Evolutionary conservation across 805 yeast genomes (phyloP).

Genomic region (Yamadazyma philogaea): DNA sequence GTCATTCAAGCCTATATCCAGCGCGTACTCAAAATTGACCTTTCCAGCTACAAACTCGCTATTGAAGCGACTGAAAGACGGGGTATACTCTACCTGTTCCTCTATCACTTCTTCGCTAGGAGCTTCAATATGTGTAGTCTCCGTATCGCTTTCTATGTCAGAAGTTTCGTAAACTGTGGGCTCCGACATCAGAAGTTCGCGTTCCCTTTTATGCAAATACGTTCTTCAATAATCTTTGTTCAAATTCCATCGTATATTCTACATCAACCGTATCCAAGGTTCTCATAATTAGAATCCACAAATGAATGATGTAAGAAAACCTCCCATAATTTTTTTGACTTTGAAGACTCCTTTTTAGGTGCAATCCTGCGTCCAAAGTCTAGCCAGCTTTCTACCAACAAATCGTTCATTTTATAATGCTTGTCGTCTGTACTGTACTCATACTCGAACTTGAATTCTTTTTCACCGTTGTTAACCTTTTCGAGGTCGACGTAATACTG

Average conservation of each 20-base stretch:
- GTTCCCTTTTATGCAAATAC: not conserved
- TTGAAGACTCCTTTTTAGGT: conserved; percentile 14
- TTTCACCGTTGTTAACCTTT: conserved; percentile 41
- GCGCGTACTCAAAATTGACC: conserved; percentile 38
- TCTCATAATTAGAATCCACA: conserved; percentile 62
- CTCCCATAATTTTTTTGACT: conserved; percentile 51
- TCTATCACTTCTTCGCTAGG: conserved; percentile 15
- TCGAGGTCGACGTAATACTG: conserved; percentile 71
- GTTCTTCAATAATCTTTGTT: not conserved
- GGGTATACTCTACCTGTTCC: conserved; percentile 15
- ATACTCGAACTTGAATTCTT: conserved; percentile 53
- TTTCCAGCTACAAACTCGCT: conserved; percentile 19
- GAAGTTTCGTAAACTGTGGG: conserved; percentile 46
- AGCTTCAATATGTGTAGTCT: conserved; percentile 1
- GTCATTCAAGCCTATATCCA: conserved; percentile 17
- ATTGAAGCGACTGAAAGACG: conserved; percentile 12
- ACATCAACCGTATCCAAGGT: conserved; percentile 38
- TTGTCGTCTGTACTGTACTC: conserved; percentile 70
- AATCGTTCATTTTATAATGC: conserved; percentile 49
- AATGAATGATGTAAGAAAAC: conserved; percentile 57
- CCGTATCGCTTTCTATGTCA: conserved; percentile 35
- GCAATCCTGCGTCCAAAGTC: conserved; percentile 54
- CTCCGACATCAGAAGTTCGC: conserved; percentile 6
- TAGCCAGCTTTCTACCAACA: conserved; percentile 64
- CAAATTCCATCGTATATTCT: conserved; percentile 1